These are phyloP conservation scores for Mortierella sp. DNA, from an alignment of 371 early-diverging fungal genomes.

Conservation along the genomic window DNA sequence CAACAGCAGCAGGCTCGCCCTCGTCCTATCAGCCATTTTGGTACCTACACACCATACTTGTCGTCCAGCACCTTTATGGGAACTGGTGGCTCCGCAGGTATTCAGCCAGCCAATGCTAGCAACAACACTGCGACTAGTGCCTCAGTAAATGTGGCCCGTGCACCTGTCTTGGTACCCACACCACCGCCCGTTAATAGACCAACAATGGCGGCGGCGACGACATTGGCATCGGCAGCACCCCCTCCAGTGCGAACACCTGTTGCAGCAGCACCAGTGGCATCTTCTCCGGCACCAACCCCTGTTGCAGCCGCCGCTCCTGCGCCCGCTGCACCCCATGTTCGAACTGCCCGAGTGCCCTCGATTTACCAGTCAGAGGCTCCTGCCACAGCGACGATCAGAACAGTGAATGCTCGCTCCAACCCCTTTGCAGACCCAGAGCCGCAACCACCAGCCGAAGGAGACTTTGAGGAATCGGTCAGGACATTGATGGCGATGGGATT, in stretches of 20 bases:
- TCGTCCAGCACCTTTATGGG: constrained; percentile 4
- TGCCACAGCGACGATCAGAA: not conserved
- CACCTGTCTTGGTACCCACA: not conserved
- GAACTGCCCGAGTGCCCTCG: not conserved
- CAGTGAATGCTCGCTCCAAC: not conserved
- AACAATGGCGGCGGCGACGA: no score
- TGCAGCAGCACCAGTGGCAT: no score
- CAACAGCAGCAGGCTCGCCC: constrained; percentile 14
- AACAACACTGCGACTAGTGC: constrained; percentile 6
- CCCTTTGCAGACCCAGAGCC: constrained; percentile 32
- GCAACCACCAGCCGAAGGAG: not conserved
- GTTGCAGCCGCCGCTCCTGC: not conserved
- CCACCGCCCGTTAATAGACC: no score
- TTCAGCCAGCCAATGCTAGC: constrained; percentile 6
- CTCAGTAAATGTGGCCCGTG: constrained; percentile 33
- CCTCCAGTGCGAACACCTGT: no score
- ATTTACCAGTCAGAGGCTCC: no score
- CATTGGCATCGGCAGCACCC: no score
- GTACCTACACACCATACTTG: not conserved
- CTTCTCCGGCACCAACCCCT: constrained; percentile 9
- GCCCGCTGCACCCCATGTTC: not conserved
- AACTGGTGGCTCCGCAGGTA: constrained; percentile 10
- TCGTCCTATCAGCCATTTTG: constrained; percentile 8
- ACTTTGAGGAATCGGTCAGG: constrained; percentile 38
- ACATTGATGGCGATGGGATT: constrained; percentile 41